Base-by-base conservation (phyloP, 2,329 filamentous ascomycete species). In the Pseudogymnoascus sp. region DNA sequence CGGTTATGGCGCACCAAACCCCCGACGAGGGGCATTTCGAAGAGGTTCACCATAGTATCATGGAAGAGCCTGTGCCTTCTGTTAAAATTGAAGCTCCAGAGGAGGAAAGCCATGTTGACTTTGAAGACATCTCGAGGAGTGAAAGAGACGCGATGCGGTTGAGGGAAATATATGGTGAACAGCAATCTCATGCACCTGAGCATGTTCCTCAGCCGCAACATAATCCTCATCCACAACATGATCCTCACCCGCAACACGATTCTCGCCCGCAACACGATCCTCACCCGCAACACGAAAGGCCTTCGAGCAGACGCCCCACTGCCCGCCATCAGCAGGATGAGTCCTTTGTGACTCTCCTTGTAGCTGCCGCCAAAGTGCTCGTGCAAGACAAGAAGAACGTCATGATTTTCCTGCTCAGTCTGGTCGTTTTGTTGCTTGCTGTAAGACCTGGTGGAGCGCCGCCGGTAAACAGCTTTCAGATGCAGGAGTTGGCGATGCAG, bases 341-440 rank as follows among this genome's bases (percentile, higher is more conserved):
- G 0, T 82, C 81, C 1, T 76, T 88, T 10, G 75, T 78, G 0
- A 80, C 85, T 65, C 75, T 87, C 7, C 69, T 87, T 0, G 68
- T 83, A 7, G 81, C 84, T 66, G 82, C 84, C 0, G 75, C 77
- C 60, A 78, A 79, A 33, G 80, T 87, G 6, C 72, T 83, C 16
- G 69, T 87, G 68, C 78, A 80, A 56, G 85, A 88, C 67, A 78
- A 78, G 63, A 86, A 82, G 74, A 88, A 87, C 63, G 71, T 87
- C 8, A 74, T 79, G n/a, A 87, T 88, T 26, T 75, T 78, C 4
- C 69, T 83, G 0, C 74, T 88, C 60, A 79, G 81, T 62, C 64
- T 82, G 2, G 70, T 87, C n/a, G 78, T 85, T 2, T 67, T 85
- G 12, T 62, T 84, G 28, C 75, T 87, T 8, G 81, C 82, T 1